Base-by-base conservation (phyloP, 805 yeast species). In the Hanseniaspora meyeri region DNA sequence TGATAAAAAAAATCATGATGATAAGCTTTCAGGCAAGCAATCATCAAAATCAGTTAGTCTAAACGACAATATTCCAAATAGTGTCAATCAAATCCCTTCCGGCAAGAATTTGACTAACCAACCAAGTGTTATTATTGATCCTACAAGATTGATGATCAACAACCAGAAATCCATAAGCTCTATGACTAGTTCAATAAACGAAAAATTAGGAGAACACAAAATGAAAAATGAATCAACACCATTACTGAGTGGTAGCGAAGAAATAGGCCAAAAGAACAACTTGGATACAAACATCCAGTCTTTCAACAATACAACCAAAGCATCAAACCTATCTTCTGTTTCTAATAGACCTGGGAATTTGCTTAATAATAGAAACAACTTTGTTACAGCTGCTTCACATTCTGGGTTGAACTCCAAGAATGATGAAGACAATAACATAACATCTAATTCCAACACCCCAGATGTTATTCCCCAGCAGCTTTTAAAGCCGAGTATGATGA, bases 51-150 rank as follows among this genome's bases (percentile, higher is more conserved):
- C 42, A 8, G 52, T 36, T 12, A 45, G 7, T 40, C 20, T 8
- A 27, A 53, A 20, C 16, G 45, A 39, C 17, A 38, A 40, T 14
- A 42, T 16, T 24, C 12, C 36, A 17, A 36, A 14, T 16, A 42
- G 27, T 27, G 14, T 29, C 36, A 43, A 37, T 40, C 38, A 39
- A 12, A 48, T 52, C 19, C 47, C 51, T 34, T 38, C 45, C 6
- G 53, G 53, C 1, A 39, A 51, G 20, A 51, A 51, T 38, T 47
- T 49, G 20, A 55, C 50, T 6, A 53, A 57, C 29, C 54, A 55
- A n/a, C 42, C 58, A 17, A 49, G 54, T 49, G 58, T 55, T 12
- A 55, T 55, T 19, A 55, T 55, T 16, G 58, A 55, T 55, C 55
- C 58, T 1, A 42, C 49, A 10, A 49, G 53, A 45, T 20, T 55